Conservation (phyloP, 2,329 filamentous ascomycete genomes). For the Lomentospora prolificans region DNA sequence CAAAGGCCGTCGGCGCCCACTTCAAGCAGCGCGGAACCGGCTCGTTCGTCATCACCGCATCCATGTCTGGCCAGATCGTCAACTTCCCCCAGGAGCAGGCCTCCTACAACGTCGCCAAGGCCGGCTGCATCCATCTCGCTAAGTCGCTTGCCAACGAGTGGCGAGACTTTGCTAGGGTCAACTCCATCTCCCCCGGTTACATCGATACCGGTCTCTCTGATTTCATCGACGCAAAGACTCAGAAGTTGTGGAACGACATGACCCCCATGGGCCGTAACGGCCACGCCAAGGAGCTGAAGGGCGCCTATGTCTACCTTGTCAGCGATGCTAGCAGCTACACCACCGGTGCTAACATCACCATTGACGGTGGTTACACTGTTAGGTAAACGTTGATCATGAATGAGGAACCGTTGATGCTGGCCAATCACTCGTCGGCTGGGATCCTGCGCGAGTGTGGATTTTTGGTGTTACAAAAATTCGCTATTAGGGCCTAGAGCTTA, state of each 20-base stretch:
- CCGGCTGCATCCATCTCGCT: slow-evolving; percentile 51
- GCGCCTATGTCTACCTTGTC: slow-evolving; percentile 70
- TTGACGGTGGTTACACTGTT: slow-evolving; percentile 64
- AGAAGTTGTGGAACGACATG: slow-evolving; percentile 7
- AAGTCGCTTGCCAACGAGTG: slow-evolving; percentile 59
- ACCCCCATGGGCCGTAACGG: slow-evolving; percentile 50
- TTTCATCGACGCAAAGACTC: slow-evolving; percentile 4
- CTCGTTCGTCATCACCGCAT: slow-evolving; percentile 69
- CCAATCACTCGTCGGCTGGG: too few relatives aligned
- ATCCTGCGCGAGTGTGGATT: too few relatives aligned
- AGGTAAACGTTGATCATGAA: slow-evolving; percentile 32
- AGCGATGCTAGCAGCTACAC: slow-evolving; percentile 77
- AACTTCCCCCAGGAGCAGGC: slow-evolving; percentile 69
- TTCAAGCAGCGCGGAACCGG: slow-evolving; percentile 63
- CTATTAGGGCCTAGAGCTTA: too few relatives aligned
- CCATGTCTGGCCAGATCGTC: slow-evolving; percentile 68
- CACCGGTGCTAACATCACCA: slow-evolving; percentile 62
- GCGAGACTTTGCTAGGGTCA: slow-evolving; percentile 64
- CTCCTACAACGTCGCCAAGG: slow-evolving; percentile 65
- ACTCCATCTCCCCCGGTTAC: slow-evolving; percentile 66
- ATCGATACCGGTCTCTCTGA: slow-evolving; percentile 57
- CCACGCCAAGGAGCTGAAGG: slow-evolving; percentile 69
- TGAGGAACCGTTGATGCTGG: too few relatives aligned
- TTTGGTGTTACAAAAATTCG: too few relatives aligned
- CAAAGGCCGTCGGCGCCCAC: slow-evolving; percentile 57